A percentile compares a stretch with the other conserved stretches of the same genome.
These are phyloP conservation scores for Parasitella parasitica DNA, from an alignment of 371 early-diverging fungal genomes.

Conservation along the genomic window DNA sequence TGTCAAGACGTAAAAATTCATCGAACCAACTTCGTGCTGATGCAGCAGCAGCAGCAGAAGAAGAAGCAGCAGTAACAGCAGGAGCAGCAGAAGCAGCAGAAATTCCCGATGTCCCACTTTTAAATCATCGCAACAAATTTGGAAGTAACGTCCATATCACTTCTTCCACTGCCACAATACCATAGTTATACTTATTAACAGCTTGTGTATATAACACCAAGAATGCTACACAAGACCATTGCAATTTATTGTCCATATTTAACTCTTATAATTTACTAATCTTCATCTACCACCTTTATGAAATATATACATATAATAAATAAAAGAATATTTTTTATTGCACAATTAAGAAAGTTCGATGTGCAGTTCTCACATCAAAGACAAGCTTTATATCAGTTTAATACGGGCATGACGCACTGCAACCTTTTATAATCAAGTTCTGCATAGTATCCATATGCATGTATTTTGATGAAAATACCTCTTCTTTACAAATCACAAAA, in stretches of 20 bases:
- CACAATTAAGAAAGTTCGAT: too few relatives aligned
- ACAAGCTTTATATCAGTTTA: too few relatives aligned
- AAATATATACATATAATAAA: too few relatives aligned
- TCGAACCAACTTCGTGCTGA: neutral
- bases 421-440: too few relatives aligned
- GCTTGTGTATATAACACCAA: neutral
- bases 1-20: slow-evolving; percentile 14
- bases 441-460: too few relatives aligned
- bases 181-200: neutral
- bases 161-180: neutral
- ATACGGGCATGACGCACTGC: too few relatives aligned
- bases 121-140: neutral
- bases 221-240: neutral
- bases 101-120: neutral
- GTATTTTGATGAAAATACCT: too few relatives aligned
- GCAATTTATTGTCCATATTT: neutral
- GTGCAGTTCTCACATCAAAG: too few relatives aligned
- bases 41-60: neutral
- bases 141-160: neutral
- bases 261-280: neutral
- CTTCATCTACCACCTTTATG: too few relatives aligned
- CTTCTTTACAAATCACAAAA: too few relatives aligned
- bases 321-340: too few relatives aligned
- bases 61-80: too few relatives aligned
- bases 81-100: neutral